Evolutionary conservation across 2,329 filamentous ascomycete genomes (phyloP).

Genomic region (Sporothrix phasma): DNA sequence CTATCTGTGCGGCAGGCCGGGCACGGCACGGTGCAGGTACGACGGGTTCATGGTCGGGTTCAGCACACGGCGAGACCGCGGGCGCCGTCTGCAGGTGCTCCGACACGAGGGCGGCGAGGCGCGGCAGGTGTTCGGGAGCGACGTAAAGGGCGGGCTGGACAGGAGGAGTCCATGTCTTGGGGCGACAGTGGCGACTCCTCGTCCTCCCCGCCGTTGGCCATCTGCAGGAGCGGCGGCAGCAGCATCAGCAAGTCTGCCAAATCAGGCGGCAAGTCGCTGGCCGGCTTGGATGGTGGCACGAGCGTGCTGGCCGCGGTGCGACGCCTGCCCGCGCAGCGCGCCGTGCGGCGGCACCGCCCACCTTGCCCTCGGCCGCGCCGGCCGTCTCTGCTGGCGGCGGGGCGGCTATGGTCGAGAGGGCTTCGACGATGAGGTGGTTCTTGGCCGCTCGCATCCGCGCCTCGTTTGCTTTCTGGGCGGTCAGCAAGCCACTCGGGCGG

Average conservation of each 20-base stretch:
- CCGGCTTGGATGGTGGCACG: conserved; percentile 21
- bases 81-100: conserved; percentile 39
- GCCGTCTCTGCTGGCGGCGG: conserved; percentile 22
- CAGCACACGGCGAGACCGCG: conserved; percentile 38
- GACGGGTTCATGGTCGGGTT: conserved; percentile 43
- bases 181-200: conserved; percentile 23
- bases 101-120: conserved; percentile 39
- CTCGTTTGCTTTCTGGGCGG: conserved; percentile 37
- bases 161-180: conserved; percentile 36
- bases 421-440: conserved; percentile 40
- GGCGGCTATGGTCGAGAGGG: conserved; percentile 38
- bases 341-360: not conserved
- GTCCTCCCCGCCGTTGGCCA: not conserved
- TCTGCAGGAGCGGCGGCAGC: conserved; percentile 38
- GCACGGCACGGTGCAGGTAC: conserved; percentile 48
- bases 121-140: conserved; percentile 39
- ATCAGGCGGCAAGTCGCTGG: conserved; percentile 20
- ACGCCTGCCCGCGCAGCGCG: conserved; percentile 13
- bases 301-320: not conserved
- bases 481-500: not conserved
- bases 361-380: conserved; percentile 16
- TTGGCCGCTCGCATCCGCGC: conserved; percentile 40
- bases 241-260: conserved; percentile 46
- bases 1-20: conserved; percentile 36
- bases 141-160: conserved; percentile 38